phyloP scores from a whole-genome alignment of 176 grass and related monocot species.

The Lolium rigidum region DNA sequence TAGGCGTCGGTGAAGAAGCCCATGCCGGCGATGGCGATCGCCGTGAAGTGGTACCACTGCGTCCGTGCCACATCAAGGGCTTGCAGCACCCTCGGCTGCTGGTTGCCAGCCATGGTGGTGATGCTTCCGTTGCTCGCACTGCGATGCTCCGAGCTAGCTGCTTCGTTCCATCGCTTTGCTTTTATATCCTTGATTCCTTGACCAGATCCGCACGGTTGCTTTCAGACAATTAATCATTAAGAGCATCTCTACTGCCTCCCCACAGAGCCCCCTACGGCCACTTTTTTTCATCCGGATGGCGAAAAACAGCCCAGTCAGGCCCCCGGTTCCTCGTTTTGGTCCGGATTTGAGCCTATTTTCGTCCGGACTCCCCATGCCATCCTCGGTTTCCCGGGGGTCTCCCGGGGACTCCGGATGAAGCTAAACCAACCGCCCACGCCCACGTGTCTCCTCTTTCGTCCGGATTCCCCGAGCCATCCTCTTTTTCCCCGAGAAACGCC shows the following conservation, averaged over 20 bases:
- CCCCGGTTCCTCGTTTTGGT: not conserved
- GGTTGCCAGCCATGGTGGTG: not conserved
- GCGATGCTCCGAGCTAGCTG: not conserved
- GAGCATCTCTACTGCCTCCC: not conserved
- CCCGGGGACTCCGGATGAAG: no score
- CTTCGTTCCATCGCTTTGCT: not conserved
- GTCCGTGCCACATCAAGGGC: constrained; percentile 59
- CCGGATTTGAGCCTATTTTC: not conserved
- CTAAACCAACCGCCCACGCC: no score
- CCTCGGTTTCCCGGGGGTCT: no score
- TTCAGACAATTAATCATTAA: not conserved
- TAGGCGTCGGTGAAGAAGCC: constrained; percentile 90
- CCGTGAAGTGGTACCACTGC: constrained; percentile 69
- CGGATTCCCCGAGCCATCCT: no score
- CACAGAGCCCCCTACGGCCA: no score
- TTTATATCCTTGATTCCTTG: not conserved
- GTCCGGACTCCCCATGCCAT: no score
- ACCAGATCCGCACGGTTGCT: not conserved
- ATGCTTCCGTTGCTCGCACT: not conserved
- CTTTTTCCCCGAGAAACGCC: no score
- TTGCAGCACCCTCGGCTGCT: constrained; percentile 49
- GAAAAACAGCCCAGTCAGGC: no score
- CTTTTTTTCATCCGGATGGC: no score
- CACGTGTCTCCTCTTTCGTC: no score
- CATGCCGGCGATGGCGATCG: constrained; percentile 73